Base-by-base conservation (phyloP, 73 alveolate species). In the Urostyla sp. region DNA sequence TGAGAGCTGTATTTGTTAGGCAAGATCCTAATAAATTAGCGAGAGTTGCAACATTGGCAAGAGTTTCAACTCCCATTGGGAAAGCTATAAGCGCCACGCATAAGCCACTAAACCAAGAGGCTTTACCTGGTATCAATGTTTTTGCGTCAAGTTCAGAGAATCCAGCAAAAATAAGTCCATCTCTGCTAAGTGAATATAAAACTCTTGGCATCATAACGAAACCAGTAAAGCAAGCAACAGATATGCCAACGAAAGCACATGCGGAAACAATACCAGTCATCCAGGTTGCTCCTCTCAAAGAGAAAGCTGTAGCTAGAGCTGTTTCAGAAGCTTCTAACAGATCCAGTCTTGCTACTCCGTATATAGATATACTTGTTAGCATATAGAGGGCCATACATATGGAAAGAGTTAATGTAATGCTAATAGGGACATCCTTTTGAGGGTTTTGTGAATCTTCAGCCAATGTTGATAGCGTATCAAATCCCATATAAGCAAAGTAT, bases 371-470 rank as follows among this genome's bases (percentile, higher is more conserved):
- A 0, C 56, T n/a, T 1, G 31, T 37, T 15, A 43, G 21, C n/a
- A 24, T 1, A 36, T 69, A 69, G 50, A 69, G 10, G 1, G 26
- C 20, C 50, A 28, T 46, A 32, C 69, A 69, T 3, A 48, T 32
- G 23, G 26, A 4, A 18, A 34, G 59, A 28, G 54, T 8, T 13
- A 30, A 4, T 2, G 23, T 43, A 1, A 69, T 49, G 1, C 72
- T 52, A 13, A 38, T 69, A 10, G 83, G 83, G 21, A 69, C 31
- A 21, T 69, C 83, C 32, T 34, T 43, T 20, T 21, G 45, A 1
- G 83, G 83, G 44, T 69, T 69, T 36, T 48, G 45, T 1, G 72
- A 51, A 24, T 69, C 83, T 45, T 48, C 83, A 24, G 69, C 15
- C 37, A 69, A 2, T 38, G 54, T 26, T 11, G 83, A 48, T 18